Base-by-base conservation (phyloP, 2,329 filamentous ascomycete genomes). In the Monosporascus sp. region DNA sequence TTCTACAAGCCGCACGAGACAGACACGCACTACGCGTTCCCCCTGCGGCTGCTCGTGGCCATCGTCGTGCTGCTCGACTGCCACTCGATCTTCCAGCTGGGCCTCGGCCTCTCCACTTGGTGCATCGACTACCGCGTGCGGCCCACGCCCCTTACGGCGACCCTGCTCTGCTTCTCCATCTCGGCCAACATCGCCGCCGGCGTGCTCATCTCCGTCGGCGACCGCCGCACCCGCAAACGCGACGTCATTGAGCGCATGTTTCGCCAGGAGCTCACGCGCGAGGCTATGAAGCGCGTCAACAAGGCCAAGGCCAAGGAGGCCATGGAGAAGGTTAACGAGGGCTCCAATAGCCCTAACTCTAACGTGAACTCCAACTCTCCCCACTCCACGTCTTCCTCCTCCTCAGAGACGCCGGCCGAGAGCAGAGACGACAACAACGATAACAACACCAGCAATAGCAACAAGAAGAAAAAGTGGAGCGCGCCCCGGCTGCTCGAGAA, bases 1-100 rank as follows among this genome's bases (percentile, higher is more conserved):
- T 95, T 93, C 70, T 95, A 95, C 76, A 92, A 92, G 63, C 89
- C 90, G 0, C 87, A 95, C 68, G 90, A 95, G 70, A 95, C 90
- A 0, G 77, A 83, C 37, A 95, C 90, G 0, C 90, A 95, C 66
- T 79, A 84, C 65, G 87, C 90, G 0, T 95, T 95, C 57, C 89
- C 90, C 0, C 74, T 92, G 1, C 78, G 80, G 35, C 76, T 91
- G 6, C 82, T 95, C 35, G 78, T 94, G 38, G 84, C 88, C 53
- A 85, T 93, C 54, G 86, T 93, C n/a, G 76, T 89, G 7, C 74
- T 95, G 2, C 78, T 94, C 3, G 90, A 95, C 68, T 86, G 81
- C 56, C 90, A 95, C 72, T 91, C 87, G 5, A 75, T 88, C 37
- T 79, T 95, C 41, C 90, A 95, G 66, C 89, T 95, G 61, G 81